Conservation (phyloP, 208 protist genomes). For the Acanthamoeba polyphaga region DNA sequence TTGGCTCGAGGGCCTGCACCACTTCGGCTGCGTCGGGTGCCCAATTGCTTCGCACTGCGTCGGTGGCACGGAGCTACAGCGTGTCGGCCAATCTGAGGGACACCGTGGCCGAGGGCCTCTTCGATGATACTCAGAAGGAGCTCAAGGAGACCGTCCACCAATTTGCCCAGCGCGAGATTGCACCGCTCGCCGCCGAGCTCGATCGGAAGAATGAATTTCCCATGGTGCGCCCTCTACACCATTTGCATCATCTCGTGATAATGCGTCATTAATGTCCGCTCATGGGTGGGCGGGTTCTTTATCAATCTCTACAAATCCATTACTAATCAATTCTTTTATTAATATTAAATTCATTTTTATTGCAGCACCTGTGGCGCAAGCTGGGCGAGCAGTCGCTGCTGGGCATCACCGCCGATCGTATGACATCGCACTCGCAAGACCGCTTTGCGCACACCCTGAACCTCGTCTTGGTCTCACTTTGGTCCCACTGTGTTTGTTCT, state of each 20-base stretch:
- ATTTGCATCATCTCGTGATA: too few species aligned
- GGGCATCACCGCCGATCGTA: conserved; percentile 95
- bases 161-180: conserved; percentile 87
- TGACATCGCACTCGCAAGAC: neutral
- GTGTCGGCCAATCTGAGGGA: neutral
- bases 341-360: neutral
- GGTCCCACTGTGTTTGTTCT: neutral
- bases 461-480: neutral
- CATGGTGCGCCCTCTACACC: conserved; percentile 20
- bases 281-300: too few species aligned
- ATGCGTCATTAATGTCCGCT: too few species aligned
- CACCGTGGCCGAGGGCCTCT: conserved; percentile 53
- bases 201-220: conserved; percentile 88
- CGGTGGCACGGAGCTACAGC: conserved; percentile 19
- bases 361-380: conserved; percentile 93
- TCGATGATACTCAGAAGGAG: conserved; percentile 75
- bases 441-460: too few species aligned
- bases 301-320: too few species aligned
- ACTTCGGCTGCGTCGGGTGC: neutral
- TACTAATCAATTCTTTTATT: neutral
- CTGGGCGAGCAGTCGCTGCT: conserved; percentile 95
- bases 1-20: neutral
- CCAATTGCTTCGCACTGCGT: neutral
- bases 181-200: conserved; percentile 87
- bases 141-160: conserved; percentile 85